These are phyloP conservation scores for Kwoniella dendrophila DNA, from an alignment of 768 basidiomycete genomes.

Conservation along the genomic window DNA sequence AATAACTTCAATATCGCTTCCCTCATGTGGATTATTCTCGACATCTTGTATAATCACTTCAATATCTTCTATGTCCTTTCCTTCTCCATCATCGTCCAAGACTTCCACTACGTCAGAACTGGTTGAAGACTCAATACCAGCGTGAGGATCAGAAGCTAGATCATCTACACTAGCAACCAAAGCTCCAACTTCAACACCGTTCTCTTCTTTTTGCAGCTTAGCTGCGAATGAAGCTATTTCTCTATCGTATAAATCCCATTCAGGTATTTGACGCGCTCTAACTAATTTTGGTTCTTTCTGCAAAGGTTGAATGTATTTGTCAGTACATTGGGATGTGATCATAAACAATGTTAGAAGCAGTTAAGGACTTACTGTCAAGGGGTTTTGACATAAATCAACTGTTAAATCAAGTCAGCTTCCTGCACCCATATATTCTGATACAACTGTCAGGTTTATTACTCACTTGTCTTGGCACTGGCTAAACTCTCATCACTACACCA, in stretches of 20 bases:
- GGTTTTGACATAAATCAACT: constrained; percentile 96
- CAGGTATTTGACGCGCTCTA: constrained; percentile 90
- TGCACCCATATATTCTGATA: neutral
- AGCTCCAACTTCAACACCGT: constrained; percentile 24
- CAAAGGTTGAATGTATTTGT: constrained; percentile 29
- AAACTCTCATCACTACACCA: constrained; percentile 72
- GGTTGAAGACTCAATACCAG: neutral
- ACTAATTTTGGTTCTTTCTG: constrained; percentile 97
- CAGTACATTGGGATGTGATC: neutral
- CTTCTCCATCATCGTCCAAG: neutral
- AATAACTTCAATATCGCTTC: constrained; percentile 1
- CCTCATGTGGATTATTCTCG: too few relatives aligned
- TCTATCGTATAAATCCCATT: constrained; percentile 92
- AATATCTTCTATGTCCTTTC: neutral
- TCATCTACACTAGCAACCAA: constrained; percentile 46
- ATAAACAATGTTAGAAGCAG: neutral
- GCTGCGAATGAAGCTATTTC: constrained; percentile 85
- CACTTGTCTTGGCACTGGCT: constrained; percentile 57
- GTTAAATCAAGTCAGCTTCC: constrained; percentile 57
- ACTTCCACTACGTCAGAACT: too few relatives aligned
- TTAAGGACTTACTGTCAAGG: constrained; percentile 72
- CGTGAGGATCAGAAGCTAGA: constrained; percentile 23
- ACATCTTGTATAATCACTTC: constrained; percentile 3
- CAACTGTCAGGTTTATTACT: constrained; percentile 16
- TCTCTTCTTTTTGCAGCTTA: constrained; percentile 46